A percentile compares a stretch with the other conserved stretches of the same genome.
These are phyloP conservation scores for Xylaria grammica DNA, from an alignment of 495 filamentous ascomycete genomes.

Conservation along the genomic window DNA sequence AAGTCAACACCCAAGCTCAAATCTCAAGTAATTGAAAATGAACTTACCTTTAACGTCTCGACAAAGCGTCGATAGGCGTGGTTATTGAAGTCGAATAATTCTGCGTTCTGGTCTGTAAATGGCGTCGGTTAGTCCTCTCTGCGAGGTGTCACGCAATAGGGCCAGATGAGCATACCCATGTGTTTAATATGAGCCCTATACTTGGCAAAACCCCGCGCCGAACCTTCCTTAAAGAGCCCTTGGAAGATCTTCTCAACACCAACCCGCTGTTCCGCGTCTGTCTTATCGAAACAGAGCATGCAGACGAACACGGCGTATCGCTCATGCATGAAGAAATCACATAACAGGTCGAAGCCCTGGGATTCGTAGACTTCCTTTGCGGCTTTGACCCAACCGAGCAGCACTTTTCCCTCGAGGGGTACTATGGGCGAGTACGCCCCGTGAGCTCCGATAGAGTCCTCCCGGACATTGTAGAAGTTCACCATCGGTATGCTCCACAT, in stretches of 20 bases:
- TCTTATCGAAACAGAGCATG: constrained; percentile 52
- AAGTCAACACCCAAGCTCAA: background rate
- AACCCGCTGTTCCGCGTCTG: constrained; percentile 37
- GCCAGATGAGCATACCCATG: constrained; percentile 40
- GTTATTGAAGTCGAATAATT: constrained; percentile 50
- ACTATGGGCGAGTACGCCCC: constrained; percentile 51
- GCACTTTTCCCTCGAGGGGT: constrained; percentile 42
- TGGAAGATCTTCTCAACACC: constrained; percentile 40
- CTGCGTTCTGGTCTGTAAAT: constrained; percentile 42
- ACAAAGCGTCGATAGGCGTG: constrained; percentile 50
- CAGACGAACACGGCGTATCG: constrained; percentile 48
- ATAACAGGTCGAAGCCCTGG: constrained; percentile 48
- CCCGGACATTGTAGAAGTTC: constrained; percentile 41
- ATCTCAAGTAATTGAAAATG: background rate
- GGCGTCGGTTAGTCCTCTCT: background rate
- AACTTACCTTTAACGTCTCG: constrained; percentile 47
- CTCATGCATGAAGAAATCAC: constrained; percentile 53
- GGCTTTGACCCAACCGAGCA: constrained; percentile 46
- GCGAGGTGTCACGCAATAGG: background rate
- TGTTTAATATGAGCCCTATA: constrained; percentile 51
- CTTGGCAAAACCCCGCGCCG: constrained; percentile 47
- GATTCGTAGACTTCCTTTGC: constrained; percentile 45
- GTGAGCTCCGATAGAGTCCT: constrained; percentile 44
- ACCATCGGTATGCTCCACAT: constrained; percentile 50
- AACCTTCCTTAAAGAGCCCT: constrained; percentile 42